Evolutionary conservation across 768 basidiomycete genomes (phyloP).

Genomic region (Phaeotremella fagi): DNA sequence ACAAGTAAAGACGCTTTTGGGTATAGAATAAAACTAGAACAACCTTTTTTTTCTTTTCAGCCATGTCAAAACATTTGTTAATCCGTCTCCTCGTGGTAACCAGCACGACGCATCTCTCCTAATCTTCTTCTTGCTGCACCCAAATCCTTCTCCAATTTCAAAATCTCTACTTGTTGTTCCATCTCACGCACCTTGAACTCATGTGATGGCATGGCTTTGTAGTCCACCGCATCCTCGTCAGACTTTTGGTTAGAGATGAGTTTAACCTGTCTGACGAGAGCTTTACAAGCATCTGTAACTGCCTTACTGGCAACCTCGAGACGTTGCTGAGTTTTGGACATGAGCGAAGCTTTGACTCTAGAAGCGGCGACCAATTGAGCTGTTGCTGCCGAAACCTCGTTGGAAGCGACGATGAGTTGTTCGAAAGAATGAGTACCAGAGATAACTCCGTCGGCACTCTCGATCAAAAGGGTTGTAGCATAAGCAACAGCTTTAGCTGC

Average conservation of each 20-base stretch:
- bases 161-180: constrained; percentile 98
- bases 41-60: background rate
- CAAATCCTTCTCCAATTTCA: constrained; percentile 92
- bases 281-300: constrained; percentile 94
- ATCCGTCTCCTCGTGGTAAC: constrained; percentile 43
- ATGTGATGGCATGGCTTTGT: constrained; percentile 83
- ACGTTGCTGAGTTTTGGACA: constrained; percentile 97
- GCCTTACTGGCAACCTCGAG: constrained; percentile 95
- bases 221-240: constrained; percentile 74
- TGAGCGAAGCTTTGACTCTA: constrained; percentile 93
- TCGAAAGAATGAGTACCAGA: constrained; percentile 95
- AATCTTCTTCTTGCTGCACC: constrained; percentile 54
- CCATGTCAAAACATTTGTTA: constrained; percentile 3
- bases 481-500: constrained; percentile 97
- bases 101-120: constrained; percentile 48
- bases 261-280: constrained; percentile 93
- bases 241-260: constrained; percentile 79
- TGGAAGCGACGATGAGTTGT: constrained; percentile 99
- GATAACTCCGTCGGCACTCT: constrained; percentile 94
- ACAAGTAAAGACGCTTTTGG: constrained; percentile 80
- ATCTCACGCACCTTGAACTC: constrained; percentile 98
- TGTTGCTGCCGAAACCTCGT: constrained; percentile 94
- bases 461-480: constrained; percentile 90
- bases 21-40: constrained; percentile 42
- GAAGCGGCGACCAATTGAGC: constrained; percentile 98